Percentiles rank a stretch among this genome's conserved stretches.
phyloP scores from a whole-genome alignment of 1,284 basidiomycete genomes.

The Sanghuangporus sanghuang region DNA sequence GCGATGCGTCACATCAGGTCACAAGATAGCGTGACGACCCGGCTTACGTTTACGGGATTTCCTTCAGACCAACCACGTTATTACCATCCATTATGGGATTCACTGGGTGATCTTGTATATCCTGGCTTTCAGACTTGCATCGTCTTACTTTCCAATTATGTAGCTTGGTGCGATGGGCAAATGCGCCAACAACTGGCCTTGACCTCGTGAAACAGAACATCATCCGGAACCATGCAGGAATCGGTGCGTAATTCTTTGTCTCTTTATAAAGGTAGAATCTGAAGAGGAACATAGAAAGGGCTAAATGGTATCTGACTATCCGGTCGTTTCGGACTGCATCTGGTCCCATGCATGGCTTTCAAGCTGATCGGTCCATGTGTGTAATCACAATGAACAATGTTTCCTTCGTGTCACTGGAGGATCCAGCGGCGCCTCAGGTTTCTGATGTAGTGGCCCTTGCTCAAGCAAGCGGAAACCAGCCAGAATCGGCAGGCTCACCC shows the following conservation, averaged over 20 bases:
- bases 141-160: background rate
- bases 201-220: conserved; percentile 66
- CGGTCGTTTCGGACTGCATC: conserved; percentile 69
- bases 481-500: background rate
- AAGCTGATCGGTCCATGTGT: conserved; percentile 63
- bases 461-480: conserved; percentile 19
- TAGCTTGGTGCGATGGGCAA: conserved; percentile 74
- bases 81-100: conserved; percentile 47
- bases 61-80: conserved; percentile 5
- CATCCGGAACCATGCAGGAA: conserved; percentile 60
- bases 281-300: conserved; percentile 28
- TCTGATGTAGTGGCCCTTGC: conserved; percentile 39
- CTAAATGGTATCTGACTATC: conserved; percentile 63
- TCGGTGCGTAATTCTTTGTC: conserved; percentile 20
- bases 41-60: background rate
- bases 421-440: conserved; percentile 60
- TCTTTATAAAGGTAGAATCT: background rate
- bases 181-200: conserved; percentile 66
- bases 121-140: conserved; percentile 15
- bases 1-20: conserved; percentile 18
- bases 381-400: conserved; percentile 71
- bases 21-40: background rate
- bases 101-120: conserved; percentile 42
- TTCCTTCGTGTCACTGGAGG: conserved; percentile 71
- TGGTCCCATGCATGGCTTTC: conserved; percentile 43